Percentiles rank a stretch among this genome's conserved stretches.
Conservation (phyloP, 2,329 filamentous ascomycete genomes). For the Diaporthe vaccinii region DNA sequence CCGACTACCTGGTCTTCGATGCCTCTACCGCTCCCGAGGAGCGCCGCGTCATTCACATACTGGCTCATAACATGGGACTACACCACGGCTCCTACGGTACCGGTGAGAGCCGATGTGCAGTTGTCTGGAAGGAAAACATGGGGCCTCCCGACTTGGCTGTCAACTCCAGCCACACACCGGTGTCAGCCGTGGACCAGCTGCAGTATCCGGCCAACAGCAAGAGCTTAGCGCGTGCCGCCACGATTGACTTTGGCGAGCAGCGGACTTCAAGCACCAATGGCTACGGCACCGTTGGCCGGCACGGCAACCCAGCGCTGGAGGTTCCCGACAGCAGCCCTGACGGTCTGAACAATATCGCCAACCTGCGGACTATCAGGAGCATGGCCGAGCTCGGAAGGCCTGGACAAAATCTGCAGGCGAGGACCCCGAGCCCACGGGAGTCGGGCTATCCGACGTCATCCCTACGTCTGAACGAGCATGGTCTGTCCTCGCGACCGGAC, state of each 20-base stretch:
- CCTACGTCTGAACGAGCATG: conserved; percentile 39
- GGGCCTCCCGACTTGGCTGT: conserved; percentile 78
- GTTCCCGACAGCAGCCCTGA: conserved; percentile 82
- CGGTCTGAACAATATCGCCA: conserved; percentile 74
- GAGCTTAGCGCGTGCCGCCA: conserved; percentile 92
- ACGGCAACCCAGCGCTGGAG: conserved; percentile 83
- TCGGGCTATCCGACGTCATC: conserved; percentile 38
- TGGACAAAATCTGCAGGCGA: conserved; percentile 35
- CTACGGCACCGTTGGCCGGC: conserved; percentile 83
- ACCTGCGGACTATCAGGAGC: conserved; percentile 93
- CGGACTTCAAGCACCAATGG: conserved; percentile 71
- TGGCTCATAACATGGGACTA: conserved; percentile 95
- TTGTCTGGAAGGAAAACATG: conserved; percentile 42
- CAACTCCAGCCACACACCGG: conserved; percentile 73
- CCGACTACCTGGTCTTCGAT: conserved; percentile 88
- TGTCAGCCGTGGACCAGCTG: conserved; percentile 41
- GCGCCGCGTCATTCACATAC: conserved; percentile 90
- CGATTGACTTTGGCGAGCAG: conserved; percentile 92
- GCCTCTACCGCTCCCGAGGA: conserved; percentile 84
- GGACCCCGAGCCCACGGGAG: conserved; percentile 39
- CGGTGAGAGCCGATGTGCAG: conserved; percentile 77
- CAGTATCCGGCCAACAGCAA: conserved; percentile 71
- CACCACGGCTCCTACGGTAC: conserved; percentile 91
- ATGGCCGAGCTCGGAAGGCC: conserved; percentile 81
- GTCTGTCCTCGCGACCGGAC: conserved; percentile 38